phyloP scores from a whole-genome alignment of 495 filamentous ascomycete genomes.

The Clavariopsis aquatica region DNA sequence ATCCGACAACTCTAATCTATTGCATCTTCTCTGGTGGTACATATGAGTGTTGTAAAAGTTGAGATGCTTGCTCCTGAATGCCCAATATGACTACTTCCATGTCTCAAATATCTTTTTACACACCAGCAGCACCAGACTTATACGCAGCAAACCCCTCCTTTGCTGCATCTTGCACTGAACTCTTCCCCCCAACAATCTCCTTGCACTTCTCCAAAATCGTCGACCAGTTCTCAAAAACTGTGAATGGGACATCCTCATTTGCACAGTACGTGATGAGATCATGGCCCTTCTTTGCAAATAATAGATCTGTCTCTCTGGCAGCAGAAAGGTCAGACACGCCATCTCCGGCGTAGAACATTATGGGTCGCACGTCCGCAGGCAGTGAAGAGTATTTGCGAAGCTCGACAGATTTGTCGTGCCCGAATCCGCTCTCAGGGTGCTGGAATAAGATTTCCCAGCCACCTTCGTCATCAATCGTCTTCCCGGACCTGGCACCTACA shows the following conservation, averaged over 20 bases:
- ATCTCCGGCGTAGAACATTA: slow-evolving; percentile 86
- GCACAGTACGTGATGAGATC: slow-evolving; percentile 84
- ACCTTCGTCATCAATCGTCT: slow-evolving; percentile 71
- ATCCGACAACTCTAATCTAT: background rate
- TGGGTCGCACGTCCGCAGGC: slow-evolving; percentile 66
- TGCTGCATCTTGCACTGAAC: slow-evolving; percentile 45
- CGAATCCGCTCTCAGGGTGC: slow-evolving; percentile 60
- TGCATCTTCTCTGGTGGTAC: background rate
- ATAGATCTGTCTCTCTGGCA: slow-evolving; percentile 80
- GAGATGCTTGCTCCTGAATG: background rate
- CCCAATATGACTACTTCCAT: background rate
- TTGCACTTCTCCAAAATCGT: slow-evolving; percentile 72
- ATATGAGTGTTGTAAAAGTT: background rate
- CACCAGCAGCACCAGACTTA: slow-evolving; percentile 42
- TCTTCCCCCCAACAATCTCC: slow-evolving; percentile 61
- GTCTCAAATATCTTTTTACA: slow-evolving; percentile 14
- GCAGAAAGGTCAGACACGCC: slow-evolving; percentile 88
- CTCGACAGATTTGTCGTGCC: slow-evolving; percentile 89
- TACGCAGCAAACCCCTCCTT: slow-evolving; percentile 43
- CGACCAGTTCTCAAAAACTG: slow-evolving; percentile 74
- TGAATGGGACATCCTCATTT: slow-evolving; percentile 75
- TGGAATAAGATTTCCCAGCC: slow-evolving; percentile 82
- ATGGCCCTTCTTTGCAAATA: slow-evolving; percentile 88
- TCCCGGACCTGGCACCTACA: slow-evolving; percentile 65
- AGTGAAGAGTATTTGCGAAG: slow-evolving; percentile 79